Conservation (phyloP, 2,329 filamentous ascomycete genomes). For the Septoria linicola region DNA sequence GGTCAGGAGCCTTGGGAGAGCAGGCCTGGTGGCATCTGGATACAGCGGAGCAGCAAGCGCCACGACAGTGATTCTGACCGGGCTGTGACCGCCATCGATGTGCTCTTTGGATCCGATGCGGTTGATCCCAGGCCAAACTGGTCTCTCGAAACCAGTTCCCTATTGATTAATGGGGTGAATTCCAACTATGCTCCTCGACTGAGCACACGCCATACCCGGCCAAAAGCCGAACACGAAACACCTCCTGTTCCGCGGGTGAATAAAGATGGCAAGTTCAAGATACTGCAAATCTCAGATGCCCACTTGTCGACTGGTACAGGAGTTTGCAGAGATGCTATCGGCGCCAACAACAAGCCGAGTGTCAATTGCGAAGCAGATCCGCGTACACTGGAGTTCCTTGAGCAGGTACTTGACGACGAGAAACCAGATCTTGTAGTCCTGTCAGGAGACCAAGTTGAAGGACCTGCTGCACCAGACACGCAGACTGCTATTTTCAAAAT, state of each 20-base stretch:
- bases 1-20: slow-evolving; percentile 72
- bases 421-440: slow-evolving; percentile 89
- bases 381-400: slow-evolving; percentile 85
- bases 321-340: slow-evolving; percentile 78
- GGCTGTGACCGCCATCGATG: slow-evolving; percentile 77
- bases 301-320: slow-evolving; percentile 91
- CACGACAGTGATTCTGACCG: slow-evolving; percentile 72
- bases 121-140: slow-evolving; percentile 86
- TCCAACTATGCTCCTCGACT: slow-evolving; percentile 69
- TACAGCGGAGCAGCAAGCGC: slow-evolving; percentile 70
- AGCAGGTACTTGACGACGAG: slow-evolving; percentile 81
- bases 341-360: slow-evolving; percentile 37
- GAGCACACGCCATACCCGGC: slow-evolving; percentile 72
- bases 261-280: slow-evolving; percentile 93
- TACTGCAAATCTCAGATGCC: slow-evolving; percentile 92
- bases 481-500: slow-evolving; percentile 95
- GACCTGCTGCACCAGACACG: slow-evolving; percentile 85
- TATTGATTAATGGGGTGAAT: slow-evolving; percentile 66
- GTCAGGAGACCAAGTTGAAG: slow-evolving; percentile 93
- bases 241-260: slow-evolving; percentile 69
- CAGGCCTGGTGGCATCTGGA: slow-evolving; percentile 74
- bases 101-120: slow-evolving; percentile 86
- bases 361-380: slow-evolving; percentile 82
- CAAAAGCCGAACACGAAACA: slow-evolving; percentile 60
- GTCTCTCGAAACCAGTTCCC: slow-evolving; percentile 70